Evolutionary conservation across 2,329 filamentous ascomycete species (phyloP).

Genomic region (Diplodia sapinea): DNA sequence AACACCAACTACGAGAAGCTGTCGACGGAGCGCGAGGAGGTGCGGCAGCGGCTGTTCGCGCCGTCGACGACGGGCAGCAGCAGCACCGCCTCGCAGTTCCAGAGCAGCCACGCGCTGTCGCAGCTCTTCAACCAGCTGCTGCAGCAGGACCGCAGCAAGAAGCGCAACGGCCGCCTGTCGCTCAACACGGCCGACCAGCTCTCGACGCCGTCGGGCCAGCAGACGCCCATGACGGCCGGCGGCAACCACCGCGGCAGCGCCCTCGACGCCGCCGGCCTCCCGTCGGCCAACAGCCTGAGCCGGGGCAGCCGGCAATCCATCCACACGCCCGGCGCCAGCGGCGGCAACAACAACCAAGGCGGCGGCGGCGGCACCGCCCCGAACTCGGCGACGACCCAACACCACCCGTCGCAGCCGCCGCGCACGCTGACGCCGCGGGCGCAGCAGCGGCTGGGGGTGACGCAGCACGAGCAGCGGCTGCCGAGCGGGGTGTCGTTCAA

Average conservation of each 20-base stretch:
- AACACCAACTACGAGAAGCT: conserved; percentile 83
- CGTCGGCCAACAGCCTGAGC: conserved; percentile 30
- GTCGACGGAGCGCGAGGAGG: conserved; percentile 84
- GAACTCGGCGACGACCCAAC: conserved; percentile 33
- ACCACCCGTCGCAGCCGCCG: conserved; percentile 47
- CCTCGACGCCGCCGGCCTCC: conserved; percentile 49
- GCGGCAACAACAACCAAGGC: conserved; percentile 47
- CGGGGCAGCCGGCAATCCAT: conserved; percentile 37
- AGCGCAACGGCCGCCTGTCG: conserved; percentile 64
- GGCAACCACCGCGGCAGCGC: conserved; percentile 39
- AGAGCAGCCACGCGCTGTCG: conserved; percentile 78
- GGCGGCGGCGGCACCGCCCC: conserved; percentile 50
- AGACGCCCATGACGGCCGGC: conserved; percentile 31
- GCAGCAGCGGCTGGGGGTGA: conserved; percentile 80
- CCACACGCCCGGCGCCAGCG: conserved; percentile 34
- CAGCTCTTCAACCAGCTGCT: conserved; percentile 82
- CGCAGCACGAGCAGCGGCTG: conserved; percentile 84
- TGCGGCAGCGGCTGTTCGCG: conserved; percentile 85
- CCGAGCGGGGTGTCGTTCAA: conserved; percentile 88
- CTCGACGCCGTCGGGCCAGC: conserved; percentile 42
- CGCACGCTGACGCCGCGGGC: conserved; percentile 57
- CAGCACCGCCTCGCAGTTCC: conserved; percentile 60
- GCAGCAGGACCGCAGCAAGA: conserved; percentile 84
- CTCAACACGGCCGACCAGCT: conserved; percentile 45
- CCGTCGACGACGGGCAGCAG: conserved; percentile 67